These are phyloP conservation scores for Aspergillus sclerotioniger DNA, from an alignment of 495 filamentous ascomycete genomes.

Conservation along the genomic window DNA sequence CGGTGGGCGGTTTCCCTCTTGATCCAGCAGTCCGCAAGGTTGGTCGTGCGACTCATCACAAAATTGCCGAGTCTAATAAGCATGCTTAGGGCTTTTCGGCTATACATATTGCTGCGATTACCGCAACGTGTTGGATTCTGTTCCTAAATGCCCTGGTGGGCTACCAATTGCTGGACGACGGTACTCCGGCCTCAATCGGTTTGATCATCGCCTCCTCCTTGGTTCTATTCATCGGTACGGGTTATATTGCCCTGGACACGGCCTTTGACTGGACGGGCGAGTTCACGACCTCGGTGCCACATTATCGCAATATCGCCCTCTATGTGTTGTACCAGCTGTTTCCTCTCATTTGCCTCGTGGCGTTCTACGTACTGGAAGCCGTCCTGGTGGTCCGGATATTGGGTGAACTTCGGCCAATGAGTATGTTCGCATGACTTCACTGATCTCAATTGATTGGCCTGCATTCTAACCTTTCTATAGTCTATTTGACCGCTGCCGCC, in stretches of 20 bases:
- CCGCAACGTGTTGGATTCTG: slow-evolving; percentile 85
- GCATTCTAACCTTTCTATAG: slow-evolving; percentile 39
- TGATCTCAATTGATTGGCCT: background rate
- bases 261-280: slow-evolving; percentile 80
- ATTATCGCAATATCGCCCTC: slow-evolving; percentile 74
- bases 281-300: slow-evolving; percentile 57
- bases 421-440: slow-evolving; percentile 45
- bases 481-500: slow-evolving; percentile 71
- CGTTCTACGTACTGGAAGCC: slow-evolving; percentile 79
- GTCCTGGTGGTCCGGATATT: slow-evolving; percentile 80
- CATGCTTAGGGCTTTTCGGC: slow-evolving; percentile 75
- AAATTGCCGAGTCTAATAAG: slow-evolving; percentile 1
- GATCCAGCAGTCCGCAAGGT: slow-evolving; percentile 58
- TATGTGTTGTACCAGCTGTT: slow-evolving; percentile 93
- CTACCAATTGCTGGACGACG: slow-evolving; percentile 91
- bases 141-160: slow-evolving; percentile 91
- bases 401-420: slow-evolving; percentile 83
- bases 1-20: slow-evolving; percentile 83
- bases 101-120: slow-evolving; percentile 87
- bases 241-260: slow-evolving; percentile 94
- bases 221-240: slow-evolving; percentile 81
- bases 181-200: slow-evolving; percentile 77
- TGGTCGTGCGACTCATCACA: slow-evolving; percentile 7
- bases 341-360: slow-evolving; percentile 81
- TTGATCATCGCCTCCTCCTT: slow-evolving; percentile 68